Evolutionary conservation across 1,139 yeast species (phyloP).

Genomic region (Suzukiozyma palmioleophila): DNA sequence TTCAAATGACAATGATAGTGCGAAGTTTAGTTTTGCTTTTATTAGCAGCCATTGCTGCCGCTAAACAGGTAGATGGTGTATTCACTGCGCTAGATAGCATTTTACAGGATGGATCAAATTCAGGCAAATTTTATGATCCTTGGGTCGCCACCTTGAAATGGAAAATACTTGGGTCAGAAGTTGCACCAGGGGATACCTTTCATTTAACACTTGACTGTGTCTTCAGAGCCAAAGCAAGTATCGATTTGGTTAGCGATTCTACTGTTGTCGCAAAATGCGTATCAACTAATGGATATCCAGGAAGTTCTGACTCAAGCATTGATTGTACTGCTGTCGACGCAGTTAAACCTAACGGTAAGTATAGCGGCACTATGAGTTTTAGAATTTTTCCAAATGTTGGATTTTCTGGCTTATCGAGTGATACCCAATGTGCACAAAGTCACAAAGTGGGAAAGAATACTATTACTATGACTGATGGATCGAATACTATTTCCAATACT

Average conservation of each 20-base stretch:
- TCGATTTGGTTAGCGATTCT: too few species aligned
- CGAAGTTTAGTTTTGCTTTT: neutral
- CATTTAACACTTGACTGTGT: constrained; percentile 23
- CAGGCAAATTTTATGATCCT: too few species aligned
- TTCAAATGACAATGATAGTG: too few species aligned
- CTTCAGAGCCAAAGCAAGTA: too few species aligned
- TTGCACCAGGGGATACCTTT: constrained; percentile 26
- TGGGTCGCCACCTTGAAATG: constrained; percentile 23
- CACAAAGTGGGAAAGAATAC: constrained; percentile 22
- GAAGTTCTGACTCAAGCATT: too few species aligned
- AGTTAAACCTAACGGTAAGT: too few species aligned
- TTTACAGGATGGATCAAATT: too few species aligned
- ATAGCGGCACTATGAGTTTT: too few species aligned
- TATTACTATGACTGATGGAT: constrained; percentile 23
- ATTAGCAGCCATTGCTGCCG: neutral
- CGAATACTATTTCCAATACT: constrained; percentile 13
- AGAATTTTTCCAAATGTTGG: too few species aligned
- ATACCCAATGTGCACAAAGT: constrained; percentile 16
- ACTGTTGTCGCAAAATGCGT: too few species aligned
- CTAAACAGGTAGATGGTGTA: constrained; percentile 2
- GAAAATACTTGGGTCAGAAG: constrained; percentile 15
- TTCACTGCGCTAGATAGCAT: constrained; percentile 6
- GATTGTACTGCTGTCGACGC: too few species aligned
- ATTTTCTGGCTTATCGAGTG: constrained; percentile 14
- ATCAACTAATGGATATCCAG: too few species aligned